These are phyloP conservation scores for Sclerotinia trifoliorum DNA, from an alignment of 2,329 filamentous ascomycete genomes.

Conservation along the genomic window DNA sequence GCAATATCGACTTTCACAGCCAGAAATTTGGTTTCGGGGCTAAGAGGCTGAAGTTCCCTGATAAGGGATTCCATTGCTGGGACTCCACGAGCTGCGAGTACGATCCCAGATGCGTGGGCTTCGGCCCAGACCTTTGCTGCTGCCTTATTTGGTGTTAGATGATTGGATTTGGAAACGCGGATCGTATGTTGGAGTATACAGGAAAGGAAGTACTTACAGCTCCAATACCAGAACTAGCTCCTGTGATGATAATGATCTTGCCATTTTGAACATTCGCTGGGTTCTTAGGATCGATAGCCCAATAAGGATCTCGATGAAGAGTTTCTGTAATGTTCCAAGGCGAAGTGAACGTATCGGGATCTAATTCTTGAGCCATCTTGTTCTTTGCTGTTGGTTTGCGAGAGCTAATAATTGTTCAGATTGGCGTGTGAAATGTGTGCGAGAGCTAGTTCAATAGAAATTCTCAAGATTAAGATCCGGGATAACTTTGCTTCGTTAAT, in stretches of 20 bases:
- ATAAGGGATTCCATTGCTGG: slow-evolving; percentile 23
- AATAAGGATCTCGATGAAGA: slow-evolving; percentile 35
- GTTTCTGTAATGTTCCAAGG: slow-evolving; percentile 34
- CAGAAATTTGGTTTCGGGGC: slow-evolving; percentile 25
- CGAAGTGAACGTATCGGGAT: slow-evolving; percentile 9
- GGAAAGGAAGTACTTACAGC: slow-evolving; percentile 28
- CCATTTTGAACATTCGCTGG: slow-evolving; percentile 29
- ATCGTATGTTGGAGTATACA: too few species aligned
- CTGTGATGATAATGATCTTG: slow-evolving; percentile 36
- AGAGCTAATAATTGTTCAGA: background rate
- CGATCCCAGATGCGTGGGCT: slow-evolving; percentile 37
- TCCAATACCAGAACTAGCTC: slow-evolving; percentile 38
- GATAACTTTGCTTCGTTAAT: background rate
- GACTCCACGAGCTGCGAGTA: slow-evolving; percentile 37
- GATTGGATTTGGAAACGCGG: background rate
- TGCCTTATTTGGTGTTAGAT: slow-evolving; percentile 18
- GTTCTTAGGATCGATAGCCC: slow-evolving; percentile 32
- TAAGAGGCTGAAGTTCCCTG: slow-evolving; percentile 23
- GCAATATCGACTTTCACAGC: slow-evolving; percentile 28
- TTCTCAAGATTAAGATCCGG: background rate
- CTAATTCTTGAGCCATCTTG: background rate
- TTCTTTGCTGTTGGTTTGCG: background rate
- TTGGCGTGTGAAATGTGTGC: background rate
- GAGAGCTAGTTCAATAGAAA: background rate
- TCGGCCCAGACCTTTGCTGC: slow-evolving; percentile 37